Conservation (phyloP, 768 basidiomycete genomes). For the Mycena crocata region DNA sequence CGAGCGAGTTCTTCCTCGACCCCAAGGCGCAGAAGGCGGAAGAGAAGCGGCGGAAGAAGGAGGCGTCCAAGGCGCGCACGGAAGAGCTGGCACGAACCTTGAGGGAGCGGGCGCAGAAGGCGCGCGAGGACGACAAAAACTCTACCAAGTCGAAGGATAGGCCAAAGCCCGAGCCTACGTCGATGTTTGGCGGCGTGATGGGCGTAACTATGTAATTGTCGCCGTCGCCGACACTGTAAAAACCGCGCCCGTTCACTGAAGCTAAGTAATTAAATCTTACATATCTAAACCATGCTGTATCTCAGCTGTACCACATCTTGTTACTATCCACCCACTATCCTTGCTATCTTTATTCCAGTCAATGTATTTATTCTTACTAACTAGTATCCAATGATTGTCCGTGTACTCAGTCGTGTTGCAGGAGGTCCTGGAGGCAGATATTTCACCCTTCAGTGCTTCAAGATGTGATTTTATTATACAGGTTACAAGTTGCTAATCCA, state of each 20-base stretch:
- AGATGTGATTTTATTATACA: slow-evolving; percentile 8
- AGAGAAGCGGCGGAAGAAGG: slow-evolving; percentile 56
- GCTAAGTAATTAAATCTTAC: not conserved
- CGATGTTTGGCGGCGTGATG: slow-evolving; percentile 38
- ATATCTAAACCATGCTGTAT: not conserved
- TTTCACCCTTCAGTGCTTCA: too few species aligned
- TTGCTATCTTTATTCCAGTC: too few species aligned
- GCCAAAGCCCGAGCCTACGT: slow-evolving; percentile 22
- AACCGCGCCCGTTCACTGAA: too few species aligned
- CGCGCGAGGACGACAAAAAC: slow-evolving; percentile 43
- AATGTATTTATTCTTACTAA: too few species aligned
- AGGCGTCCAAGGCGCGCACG: slow-evolving; percentile 48
- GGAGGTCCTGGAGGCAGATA: too few species aligned
- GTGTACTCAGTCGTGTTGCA: not conserved
- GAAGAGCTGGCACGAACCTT: slow-evolving; percentile 60
- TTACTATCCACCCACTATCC: too few species aligned
- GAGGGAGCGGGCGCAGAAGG: slow-evolving; percentile 50
- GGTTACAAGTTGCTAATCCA: slow-evolving; percentile 21
- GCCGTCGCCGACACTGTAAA: not conserved
- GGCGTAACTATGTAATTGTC: slow-evolving; percentile 12
- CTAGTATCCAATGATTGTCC: not conserved
- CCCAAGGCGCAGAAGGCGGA: slow-evolving; percentile 57
- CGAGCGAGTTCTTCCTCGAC: slow-evolving; percentile 46
- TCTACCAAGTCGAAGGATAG: slow-evolving; percentile 39
- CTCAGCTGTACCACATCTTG: too few species aligned